These are phyloP conservation scores for Allium sativum DNA, from an alignment of 106 monocot species.

Conservation along the genomic window DNA sequence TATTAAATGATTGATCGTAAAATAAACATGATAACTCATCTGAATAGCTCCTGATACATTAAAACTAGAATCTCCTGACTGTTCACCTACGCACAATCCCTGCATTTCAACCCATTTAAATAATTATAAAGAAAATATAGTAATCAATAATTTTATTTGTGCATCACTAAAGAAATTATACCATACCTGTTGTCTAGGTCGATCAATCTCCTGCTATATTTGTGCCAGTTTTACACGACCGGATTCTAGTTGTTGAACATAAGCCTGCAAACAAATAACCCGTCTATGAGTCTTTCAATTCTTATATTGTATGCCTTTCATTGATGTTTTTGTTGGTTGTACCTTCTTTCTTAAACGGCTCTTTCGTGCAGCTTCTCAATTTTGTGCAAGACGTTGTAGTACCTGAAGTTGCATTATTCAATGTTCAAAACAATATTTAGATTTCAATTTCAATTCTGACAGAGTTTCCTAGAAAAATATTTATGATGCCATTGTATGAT, in stretches of 20 bases:
- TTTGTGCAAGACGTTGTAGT: slow-evolving; percentile 81
- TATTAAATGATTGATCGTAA: background rate
- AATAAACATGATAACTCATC: slow-evolving; percentile 19
- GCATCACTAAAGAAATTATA: background rate
- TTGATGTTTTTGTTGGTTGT: background rate
- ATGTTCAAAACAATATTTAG: no score
- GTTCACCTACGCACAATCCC: slow-evolving; percentile 34
- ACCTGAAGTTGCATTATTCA: slow-evolving; percentile 22
- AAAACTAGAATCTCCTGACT: slow-evolving; percentile 39
- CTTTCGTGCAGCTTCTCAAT: slow-evolving; percentile 89
- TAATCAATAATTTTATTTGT: background rate
- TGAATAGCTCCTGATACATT: slow-evolving; percentile 35
- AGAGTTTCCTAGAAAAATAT: no score
- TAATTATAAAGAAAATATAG: background rate
- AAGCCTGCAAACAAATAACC: slow-evolving; percentile 37
- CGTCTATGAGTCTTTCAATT: background rate
- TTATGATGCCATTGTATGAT: no score
- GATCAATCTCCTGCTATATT: slow-evolving; percentile 64
- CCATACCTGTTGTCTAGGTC: slow-evolving; percentile 54
- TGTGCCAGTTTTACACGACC: slow-evolving; percentile 67
- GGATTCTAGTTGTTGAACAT: slow-evolving; percentile 88
- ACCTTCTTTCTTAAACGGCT: slow-evolving; percentile 89
- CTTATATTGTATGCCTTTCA: background rate
- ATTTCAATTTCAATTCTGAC: no score
- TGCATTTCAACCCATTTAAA: slow-evolving; percentile 4